phyloP scores from a whole-genome alignment of 2,329 filamentous ascomycete species.

The Orbilia oligospora region DNA sequence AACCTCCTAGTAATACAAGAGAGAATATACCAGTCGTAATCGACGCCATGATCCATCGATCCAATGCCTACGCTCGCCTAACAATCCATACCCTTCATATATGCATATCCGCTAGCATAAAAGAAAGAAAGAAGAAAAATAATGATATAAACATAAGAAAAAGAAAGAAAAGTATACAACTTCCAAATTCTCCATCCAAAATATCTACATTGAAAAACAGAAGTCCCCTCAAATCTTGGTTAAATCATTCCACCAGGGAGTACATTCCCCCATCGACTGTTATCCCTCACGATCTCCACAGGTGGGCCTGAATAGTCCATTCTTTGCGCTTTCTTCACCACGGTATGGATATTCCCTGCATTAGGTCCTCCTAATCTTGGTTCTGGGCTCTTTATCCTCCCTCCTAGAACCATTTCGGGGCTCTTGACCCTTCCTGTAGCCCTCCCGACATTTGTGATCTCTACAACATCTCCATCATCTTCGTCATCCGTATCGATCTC shows the following conservation, averaged over 20 bases:
- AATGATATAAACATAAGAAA: conserved; percentile 7
- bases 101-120: background rate
- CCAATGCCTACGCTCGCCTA: conserved; percentile 7
- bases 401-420: conserved; percentile 15
- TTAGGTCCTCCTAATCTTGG: conserved; percentile 11
- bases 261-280: conserved; percentile 51
- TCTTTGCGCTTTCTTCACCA: conserved; percentile 25
- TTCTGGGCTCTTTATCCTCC: conserved; percentile 9
- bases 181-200: conserved; percentile 2
- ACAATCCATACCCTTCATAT: conserved; percentile 6
- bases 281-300: conserved; percentile 58
- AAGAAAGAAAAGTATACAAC: background rate
- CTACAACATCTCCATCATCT: conserved; percentile 37
- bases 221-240: background rate
- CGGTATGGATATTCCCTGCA: conserved; percentile 5
- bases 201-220: conserved; percentile 43
- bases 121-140: background rate
- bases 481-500: conserved; percentile 47
- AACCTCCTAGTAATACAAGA: conserved; percentile 7
- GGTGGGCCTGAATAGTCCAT: conserved; percentile 13
- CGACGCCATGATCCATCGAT: conserved; percentile 6
- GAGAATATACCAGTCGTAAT: background rate
- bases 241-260: conserved; percentile 59
- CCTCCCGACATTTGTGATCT: conserved; percentile 13
- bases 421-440: conserved; percentile 18